phyloP scores from a whole-genome alignment of 2,329 filamentous ascomycete species.

The Phaeomoniella chlamydospora region DNA sequence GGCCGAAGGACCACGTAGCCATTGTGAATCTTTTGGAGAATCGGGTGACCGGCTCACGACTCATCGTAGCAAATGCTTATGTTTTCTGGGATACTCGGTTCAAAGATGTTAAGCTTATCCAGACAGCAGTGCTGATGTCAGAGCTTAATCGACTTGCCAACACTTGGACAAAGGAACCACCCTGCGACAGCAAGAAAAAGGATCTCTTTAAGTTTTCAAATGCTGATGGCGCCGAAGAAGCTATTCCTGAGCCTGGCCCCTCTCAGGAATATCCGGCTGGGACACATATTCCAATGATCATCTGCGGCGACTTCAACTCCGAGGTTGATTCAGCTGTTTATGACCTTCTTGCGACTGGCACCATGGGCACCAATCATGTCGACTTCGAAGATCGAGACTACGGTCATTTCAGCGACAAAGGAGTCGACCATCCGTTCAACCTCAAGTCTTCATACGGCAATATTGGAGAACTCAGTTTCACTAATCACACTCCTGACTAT shows the following conservation, averaged over 20 bases:
- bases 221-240: conserved; percentile 35
- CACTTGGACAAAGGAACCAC: conserved; percentile 64
- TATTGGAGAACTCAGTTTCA: conserved; percentile 78
- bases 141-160: conserved; percentile 75
- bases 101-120: conserved; percentile 90
- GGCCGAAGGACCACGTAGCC: conserved; percentile 95
- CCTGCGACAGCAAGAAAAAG: conserved; percentile 81
- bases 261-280: conserved; percentile 78
- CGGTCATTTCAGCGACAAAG: conserved; percentile 81
- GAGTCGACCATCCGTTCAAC: conserved; percentile 88
- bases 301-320: conserved; percentile 96
- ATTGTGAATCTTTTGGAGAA: conserved; percentile 89
- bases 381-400: conserved; percentile 75
- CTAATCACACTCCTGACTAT: conserved; percentile 94
- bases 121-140: conserved; percentile 91
- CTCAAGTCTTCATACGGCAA: conserved; percentile 79
- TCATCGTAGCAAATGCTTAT: conserved; percentile 90
- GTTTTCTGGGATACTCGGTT: conserved; percentile 86
- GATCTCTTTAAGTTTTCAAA: conserved; percentile 35
- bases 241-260: conserved; percentile 53
- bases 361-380: conserved; percentile 60
- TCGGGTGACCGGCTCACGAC: conserved; percentile 69
- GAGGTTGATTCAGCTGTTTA: conserved; percentile 77
- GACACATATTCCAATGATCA: conserved; percentile 75
- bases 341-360: conserved; percentile 71